Evolutionary conservation across 176 grass and related monocot genomes (phyloP).

Genomic region (Avena eriantha): DNA sequence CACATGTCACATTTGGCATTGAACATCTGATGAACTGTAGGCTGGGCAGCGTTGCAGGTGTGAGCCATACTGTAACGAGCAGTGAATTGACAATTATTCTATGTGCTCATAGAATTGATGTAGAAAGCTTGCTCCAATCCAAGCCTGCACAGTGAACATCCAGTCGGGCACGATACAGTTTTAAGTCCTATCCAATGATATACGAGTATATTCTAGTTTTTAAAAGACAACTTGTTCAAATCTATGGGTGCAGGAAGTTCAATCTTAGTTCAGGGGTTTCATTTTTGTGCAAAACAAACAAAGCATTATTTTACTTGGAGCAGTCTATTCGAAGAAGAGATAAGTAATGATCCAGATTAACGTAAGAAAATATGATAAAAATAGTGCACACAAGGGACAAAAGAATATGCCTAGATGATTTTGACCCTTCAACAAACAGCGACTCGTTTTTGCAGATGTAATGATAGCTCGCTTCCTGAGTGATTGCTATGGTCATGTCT

Average conservation of each 20-base stretch:
- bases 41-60: constrained; percentile 44
- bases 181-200: background rate
- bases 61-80: constrained; percentile 45
- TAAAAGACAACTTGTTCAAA: background rate
- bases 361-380: background rate
- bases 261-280: background rate
- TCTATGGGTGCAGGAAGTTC: background rate
- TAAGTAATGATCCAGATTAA: background rate
- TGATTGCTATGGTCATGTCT: background rate
- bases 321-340: background rate
- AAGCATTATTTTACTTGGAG: background rate
- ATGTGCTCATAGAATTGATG: background rate
- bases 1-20: constrained; percentile 21
- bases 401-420: constrained; percentile 15
- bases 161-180: constrained; percentile 14
- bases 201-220: background rate
- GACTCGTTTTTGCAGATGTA: background rate
- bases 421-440: constrained; percentile 13
- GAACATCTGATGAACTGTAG: constrained; percentile 49
- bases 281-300: background rate
- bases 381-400: background rate
- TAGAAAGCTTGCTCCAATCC: background rate
- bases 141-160: constrained; percentile 24
- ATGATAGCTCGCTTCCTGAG: constrained; percentile 4
- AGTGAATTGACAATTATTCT: background rate